Percentiles rank a stretch among this genome's conserved stretches.
phyloP scores from a whole-genome alignment of 225 moss, liverwort and hornwort genomes.

The Physcomitrellopsis africana region DNA sequence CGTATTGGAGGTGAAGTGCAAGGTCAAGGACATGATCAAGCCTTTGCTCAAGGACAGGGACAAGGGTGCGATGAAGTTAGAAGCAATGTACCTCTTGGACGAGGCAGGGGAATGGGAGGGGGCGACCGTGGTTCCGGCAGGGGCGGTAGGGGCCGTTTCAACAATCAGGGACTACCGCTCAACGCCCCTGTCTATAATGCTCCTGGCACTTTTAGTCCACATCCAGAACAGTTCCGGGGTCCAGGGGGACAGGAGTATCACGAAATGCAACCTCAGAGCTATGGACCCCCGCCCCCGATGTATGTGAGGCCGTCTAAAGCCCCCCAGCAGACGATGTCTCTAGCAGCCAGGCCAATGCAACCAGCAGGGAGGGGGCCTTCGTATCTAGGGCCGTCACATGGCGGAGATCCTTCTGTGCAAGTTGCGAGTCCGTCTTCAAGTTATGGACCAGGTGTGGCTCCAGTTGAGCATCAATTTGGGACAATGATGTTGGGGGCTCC shows the following conservation, averaged over 20 bases:
- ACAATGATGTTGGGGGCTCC: neutral
- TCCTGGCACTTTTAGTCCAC: conserved; percentile 24
- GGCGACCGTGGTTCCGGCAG: conserved; percentile 14
- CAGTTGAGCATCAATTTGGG: conserved; percentile 26
- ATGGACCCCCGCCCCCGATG: conserved; percentile 6
- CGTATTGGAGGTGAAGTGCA: conserved; percentile 5
- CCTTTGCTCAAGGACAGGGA: neutral
- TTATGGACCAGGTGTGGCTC: neutral
- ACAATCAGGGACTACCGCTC: neutral
- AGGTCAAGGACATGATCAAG: neutral
- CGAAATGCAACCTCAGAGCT: conserved; percentile 6
- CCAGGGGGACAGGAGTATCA: conserved; percentile 2
- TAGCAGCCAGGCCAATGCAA: conserved; percentile 1
- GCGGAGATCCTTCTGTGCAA: neutral
- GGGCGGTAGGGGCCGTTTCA: conserved; percentile 26
- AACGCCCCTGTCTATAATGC: neutral
- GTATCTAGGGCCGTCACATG: conserved; percentile 1
- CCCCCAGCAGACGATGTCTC: neutral
- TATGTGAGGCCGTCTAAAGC: conserved; percentile 18
- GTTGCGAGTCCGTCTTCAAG: neutral
- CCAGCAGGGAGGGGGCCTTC: neutral
- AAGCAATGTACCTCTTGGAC: neutral
- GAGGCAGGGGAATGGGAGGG: conserved; percentile 36
- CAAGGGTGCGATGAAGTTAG: conserved; percentile 3
- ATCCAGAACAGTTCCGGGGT: conserved; percentile 5